phyloP scores from a whole-genome alignment of 2,329 filamentous ascomycete species.

The Pseudogymnoascus sp. region DNA sequence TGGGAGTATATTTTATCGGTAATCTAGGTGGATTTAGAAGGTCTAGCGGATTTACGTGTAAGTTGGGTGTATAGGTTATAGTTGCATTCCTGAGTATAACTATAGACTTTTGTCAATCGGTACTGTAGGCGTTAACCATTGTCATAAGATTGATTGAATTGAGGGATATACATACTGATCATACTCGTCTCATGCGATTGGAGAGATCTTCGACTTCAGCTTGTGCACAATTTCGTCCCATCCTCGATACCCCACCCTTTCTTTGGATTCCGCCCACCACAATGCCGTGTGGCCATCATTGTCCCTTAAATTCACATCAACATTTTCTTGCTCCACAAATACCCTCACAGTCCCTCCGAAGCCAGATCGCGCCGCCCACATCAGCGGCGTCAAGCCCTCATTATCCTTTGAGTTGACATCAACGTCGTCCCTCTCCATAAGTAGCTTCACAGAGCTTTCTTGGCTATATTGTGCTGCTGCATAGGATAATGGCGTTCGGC shows the following conservation, averaged over 20 bases:
- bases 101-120: neutral
- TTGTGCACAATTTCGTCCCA: neutral
- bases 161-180: neutral
- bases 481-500: neutral
- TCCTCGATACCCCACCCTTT: too few species aligned
- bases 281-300: neutral
- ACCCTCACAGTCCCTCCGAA: neutral
- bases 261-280: neutral
- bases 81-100: neutral
- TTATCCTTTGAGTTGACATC: neutral
- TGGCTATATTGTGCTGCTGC: neutral
- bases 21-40: too few species aligned
- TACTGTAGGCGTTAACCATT: neutral
- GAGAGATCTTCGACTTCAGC: neutral
- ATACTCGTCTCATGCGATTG: neutral
- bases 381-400: constrained; percentile 3
- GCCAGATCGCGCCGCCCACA: neutral
- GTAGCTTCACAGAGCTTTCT: neutral
- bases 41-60: too few species aligned
- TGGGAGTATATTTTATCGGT: too few species aligned
- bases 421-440: neutral
- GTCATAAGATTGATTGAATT: neutral
- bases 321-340: neutral
- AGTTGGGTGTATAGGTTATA: too few species aligned
- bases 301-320: constrained; percentile 6